Evolutionary conservation across 768 basidiomycete species (phyloP).

Genomic region (Phaeolepiota aurea): DNA sequence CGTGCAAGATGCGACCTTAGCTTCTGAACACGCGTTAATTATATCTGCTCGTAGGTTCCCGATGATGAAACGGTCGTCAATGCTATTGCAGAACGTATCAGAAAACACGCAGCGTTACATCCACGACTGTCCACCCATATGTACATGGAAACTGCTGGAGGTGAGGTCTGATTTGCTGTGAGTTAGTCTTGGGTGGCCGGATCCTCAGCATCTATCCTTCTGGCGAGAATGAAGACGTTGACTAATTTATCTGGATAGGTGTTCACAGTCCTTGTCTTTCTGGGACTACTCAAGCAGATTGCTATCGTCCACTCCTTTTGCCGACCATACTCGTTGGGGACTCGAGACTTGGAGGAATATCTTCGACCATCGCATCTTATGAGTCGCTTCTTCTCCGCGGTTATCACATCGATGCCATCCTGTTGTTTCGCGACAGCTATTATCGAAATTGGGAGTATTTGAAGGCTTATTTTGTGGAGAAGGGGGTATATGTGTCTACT

Average conservation of each 20-base stretch:
- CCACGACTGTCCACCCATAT: conserved; percentile 36
- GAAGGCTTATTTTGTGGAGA: conserved; percentile 66
- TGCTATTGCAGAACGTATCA: conserved; percentile 57
- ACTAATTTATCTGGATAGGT: conserved; percentile 34
- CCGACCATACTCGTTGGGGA: conserved; percentile 87
- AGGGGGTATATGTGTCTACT: conserved; percentile 46
- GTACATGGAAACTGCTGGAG: conserved; percentile 95
- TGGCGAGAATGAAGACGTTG: not conserved
- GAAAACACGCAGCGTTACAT: conserved; percentile 31
- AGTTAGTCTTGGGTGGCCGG: not conserved
- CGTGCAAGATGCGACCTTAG: too few species aligned
- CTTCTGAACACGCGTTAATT: too few species aligned
- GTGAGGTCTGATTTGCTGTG: conserved; percentile 41
- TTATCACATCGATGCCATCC: conserved; percentile 76
- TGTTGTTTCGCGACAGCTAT: conserved; percentile 80
- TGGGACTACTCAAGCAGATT: conserved; percentile 76
- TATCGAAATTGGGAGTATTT: conserved; percentile 88
- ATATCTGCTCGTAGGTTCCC: conserved; percentile 45
- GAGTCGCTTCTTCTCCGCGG: conserved; percentile 89
- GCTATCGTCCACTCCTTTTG: conserved; percentile 79
- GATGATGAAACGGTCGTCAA: conserved; percentile 60
- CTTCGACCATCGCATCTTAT: conserved; percentile 83
- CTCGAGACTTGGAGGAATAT: conserved; percentile 88
- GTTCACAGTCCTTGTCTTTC: conserved; percentile 87
- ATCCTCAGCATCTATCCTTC: too few species aligned